phyloP scores from a whole-genome alignment of 768 basidiomycete species.

The Hebeloma cylindrosporum region DNA sequence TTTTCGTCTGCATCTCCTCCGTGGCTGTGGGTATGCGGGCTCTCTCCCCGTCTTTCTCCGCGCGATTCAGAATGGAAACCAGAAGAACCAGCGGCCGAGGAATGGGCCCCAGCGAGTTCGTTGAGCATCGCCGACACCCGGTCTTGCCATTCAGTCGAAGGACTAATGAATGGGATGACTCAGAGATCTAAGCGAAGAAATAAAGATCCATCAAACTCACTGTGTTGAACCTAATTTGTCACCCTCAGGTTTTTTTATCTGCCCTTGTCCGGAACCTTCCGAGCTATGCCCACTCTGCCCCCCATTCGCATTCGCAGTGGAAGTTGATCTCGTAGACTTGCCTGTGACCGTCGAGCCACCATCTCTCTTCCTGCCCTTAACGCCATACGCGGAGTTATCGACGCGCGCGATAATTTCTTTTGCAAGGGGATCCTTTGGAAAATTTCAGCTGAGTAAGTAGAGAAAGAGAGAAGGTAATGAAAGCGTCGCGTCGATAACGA shows the following conservation, averaged over 20 bases:
- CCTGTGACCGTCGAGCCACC: background rate
- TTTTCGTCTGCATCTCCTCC: no score
- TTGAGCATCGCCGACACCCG: slow-evolving; percentile 48
- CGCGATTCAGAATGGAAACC: no score
- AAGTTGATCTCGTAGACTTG: no score
- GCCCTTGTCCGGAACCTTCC: slow-evolving; percentile 17
- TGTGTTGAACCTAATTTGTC: slow-evolving; percentile 59
- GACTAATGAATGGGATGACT: slow-evolving; percentile 6
- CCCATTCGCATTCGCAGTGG: no score
- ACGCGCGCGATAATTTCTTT: slow-evolving; percentile 80
- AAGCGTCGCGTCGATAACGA: background rate
- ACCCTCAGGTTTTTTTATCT: slow-evolving; percentile 21
- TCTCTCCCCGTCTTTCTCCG: slow-evolving; percentile 2
- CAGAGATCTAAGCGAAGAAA: background rate
- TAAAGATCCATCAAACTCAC: slow-evolving; percentile 37
- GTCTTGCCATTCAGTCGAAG: slow-evolving; percentile 76
- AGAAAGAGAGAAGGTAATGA: background rate
- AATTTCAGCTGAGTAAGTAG: slow-evolving; percentile 12
- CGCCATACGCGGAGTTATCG: slow-evolving; percentile 78
- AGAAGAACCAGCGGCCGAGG: no score
- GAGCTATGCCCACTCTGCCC: slow-evolving; percentile 19
- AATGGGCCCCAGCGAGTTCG: slow-evolving; percentile 21
- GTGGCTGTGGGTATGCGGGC: no score
- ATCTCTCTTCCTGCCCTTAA: slow-evolving; percentile 58
- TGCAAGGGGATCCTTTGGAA: slow-evolving; percentile 68